phyloP scores from a whole-genome alignment of 305 asterid species.

The Striga hermonthica region DNA sequence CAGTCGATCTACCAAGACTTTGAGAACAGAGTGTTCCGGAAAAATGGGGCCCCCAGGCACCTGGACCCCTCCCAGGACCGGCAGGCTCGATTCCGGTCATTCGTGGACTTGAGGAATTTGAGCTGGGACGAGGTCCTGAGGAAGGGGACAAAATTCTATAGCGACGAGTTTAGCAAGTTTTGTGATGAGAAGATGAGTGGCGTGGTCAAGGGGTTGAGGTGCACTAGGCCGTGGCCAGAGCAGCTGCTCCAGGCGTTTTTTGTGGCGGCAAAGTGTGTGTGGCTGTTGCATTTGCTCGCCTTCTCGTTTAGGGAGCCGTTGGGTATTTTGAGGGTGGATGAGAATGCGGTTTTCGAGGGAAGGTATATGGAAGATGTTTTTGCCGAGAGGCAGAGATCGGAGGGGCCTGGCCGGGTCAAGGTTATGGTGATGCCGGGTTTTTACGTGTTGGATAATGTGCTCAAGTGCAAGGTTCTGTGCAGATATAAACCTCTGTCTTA shows the following conservation, averaged over 20 bases:
- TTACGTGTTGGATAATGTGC: conserved; percentile 72
- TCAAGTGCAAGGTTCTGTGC: conserved; percentile 82
- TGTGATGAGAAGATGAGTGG: conserved; percentile 91
- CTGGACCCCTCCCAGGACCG: conserved; percentile 67
- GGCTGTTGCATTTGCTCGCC: conserved; percentile 90
- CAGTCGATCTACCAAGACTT: conserved; percentile 71
- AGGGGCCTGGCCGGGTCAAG: conserved; percentile 60
- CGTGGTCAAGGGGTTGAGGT: conserved; percentile 50
- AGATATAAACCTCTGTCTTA: conserved; percentile 53
- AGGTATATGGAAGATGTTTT: conserved; percentile 77
- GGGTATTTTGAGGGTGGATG: conserved; percentile 64
- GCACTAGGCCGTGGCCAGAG: conserved; percentile 93
- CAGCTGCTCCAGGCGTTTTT: conserved; percentile 85
- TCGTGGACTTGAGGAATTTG: conserved; percentile 61
- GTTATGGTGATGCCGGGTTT: conserved; percentile 96
- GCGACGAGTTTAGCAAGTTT: conserved; percentile 85
- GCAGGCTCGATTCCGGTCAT: conserved; percentile 56
- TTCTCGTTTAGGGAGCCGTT: conserved; percentile 63
- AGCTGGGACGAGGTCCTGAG: conserved; percentile 87
- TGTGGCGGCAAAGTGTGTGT: conserved; percentile 76
- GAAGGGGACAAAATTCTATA: conserved; percentile 82
- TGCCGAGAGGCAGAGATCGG: conserved; percentile 51
- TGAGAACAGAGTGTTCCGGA: conserved; percentile 68
- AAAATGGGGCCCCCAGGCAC: conserved; percentile 56
- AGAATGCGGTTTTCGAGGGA: conserved; percentile 54